These are phyloP conservation scores for Quercus lobata DNA, from an alignment of 331 rosid species.

Conservation along the genomic window DNA sequence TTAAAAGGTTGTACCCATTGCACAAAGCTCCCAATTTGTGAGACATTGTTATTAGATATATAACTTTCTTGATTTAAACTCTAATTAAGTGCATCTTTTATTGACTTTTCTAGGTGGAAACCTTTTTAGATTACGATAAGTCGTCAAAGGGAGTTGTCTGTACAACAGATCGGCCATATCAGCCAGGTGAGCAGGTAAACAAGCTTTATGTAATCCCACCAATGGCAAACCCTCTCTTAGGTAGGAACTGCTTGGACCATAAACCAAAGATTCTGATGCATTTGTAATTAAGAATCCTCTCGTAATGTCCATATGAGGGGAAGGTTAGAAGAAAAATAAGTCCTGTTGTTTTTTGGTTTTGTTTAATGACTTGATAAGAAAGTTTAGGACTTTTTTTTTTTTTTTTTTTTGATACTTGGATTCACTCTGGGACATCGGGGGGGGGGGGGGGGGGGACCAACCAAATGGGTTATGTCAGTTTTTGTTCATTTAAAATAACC, in stretches of 20 bases:
- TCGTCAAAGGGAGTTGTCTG: conserved; percentile 79
- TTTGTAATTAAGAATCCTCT: not conserved
- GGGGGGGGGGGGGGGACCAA: not conserved
- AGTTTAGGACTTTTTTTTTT: not conserved
- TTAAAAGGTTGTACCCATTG: no score
- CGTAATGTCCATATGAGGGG: not conserved
- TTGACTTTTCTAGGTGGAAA: conserved; percentile 66
- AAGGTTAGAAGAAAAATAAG: not conserved
- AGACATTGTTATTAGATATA: not conserved
- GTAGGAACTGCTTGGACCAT: not conserved
- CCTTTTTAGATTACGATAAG: conserved; percentile 86
- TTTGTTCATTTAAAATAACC: not conserved
- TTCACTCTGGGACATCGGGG: not conserved
- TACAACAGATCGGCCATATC: conserved; percentile 72
- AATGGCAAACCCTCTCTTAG: not conserved
- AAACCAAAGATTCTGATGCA: not conserved
- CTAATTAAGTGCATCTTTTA: conserved; percentile 8
- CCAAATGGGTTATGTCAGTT: not conserved
- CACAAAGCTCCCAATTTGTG: not conserved
- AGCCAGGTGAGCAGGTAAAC: conserved; percentile 99
- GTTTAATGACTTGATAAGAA: not conserved
- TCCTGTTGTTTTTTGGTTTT: not conserved
- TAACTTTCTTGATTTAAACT: not conserved
- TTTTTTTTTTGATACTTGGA: not conserved
- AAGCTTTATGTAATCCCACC: conserved; percentile 7